Evolutionary conservation across 805 yeast species (phyloP).

Genomic region (Candida pseudofarinosa): DNA sequence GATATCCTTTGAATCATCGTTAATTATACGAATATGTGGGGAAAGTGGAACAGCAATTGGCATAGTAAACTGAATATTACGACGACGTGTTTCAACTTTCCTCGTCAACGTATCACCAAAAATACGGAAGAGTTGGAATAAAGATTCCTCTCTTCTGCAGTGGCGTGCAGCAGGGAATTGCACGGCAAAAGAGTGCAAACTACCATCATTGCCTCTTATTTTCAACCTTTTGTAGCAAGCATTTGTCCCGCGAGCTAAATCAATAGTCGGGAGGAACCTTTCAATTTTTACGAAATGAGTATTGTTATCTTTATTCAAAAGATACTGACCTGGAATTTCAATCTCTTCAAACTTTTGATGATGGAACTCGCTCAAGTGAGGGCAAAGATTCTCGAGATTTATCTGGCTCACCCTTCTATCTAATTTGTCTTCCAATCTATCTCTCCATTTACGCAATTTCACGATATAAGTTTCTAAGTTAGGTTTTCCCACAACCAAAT

Average conservation of each 20-base stretch:
- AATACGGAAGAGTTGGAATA: constrained; percentile 86
- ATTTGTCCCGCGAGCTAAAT: constrained; percentile 82
- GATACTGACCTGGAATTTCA: constrained; percentile 95
- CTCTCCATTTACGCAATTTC: constrained; percentile 87
- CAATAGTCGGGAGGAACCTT: constrained; percentile 84
- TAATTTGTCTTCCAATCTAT: constrained; percentile 83
- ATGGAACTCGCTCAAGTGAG: constrained; percentile 94
- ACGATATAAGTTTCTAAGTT: constrained; percentile 82
- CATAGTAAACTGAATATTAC: constrained; percentile 78
- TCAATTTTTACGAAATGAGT: constrained; percentile 91
- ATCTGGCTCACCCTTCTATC: constrained; percentile 80
- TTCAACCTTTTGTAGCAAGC: constrained; percentile 86
- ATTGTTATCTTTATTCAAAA: constrained; percentile 82
- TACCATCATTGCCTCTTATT: constrained; percentile 92
- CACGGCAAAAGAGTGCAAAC: constrained; percentile 86
- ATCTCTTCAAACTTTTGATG: constrained; percentile 97
- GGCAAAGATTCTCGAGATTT: constrained; percentile 85
- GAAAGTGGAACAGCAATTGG: constrained; percentile 93
- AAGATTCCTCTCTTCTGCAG: constrained; percentile 92
- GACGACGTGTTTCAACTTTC: constrained; percentile 82
- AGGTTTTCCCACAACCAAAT: constrained; percentile 83
- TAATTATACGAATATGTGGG: constrained; percentile 87
- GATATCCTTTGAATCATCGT: constrained; percentile 72
- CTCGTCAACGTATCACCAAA: constrained; percentile 76
- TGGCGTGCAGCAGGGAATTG: constrained; percentile 98